Percentiles rank a stretch among this genome's conserved stretches.
These are phyloP conservation scores for Rhododendron ovatum DNA, from an alignment of 148 eudicot genomes.

Conservation along the genomic window DNA sequence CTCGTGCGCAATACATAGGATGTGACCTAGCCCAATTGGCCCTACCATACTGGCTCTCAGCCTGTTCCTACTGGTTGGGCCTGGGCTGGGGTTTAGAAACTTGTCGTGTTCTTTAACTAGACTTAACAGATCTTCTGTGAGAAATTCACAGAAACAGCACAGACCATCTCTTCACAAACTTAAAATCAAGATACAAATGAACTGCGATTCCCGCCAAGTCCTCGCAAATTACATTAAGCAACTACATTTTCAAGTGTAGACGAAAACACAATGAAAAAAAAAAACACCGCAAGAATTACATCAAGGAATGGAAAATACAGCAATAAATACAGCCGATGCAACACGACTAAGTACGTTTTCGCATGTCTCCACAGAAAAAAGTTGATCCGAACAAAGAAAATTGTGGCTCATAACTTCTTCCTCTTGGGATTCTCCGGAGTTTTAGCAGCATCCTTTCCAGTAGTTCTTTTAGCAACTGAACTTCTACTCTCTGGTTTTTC, in stretches of 20 bases:
- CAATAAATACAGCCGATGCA: too few relatives aligned
- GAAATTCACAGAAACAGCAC: not conserved
- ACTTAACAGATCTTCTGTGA: not conserved
- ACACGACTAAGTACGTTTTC: not conserved
- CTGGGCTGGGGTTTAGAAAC: not conserved
- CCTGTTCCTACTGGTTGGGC: not conserved
- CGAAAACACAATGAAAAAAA: not conserved
- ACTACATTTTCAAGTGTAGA: not conserved
- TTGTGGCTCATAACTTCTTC: conserved; percentile 36
- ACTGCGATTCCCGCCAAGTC: not conserved
- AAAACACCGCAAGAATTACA: not conserved
- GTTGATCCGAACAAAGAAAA: not conserved
- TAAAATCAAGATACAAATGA: not conserved
- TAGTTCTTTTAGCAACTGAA: conserved; percentile 32
- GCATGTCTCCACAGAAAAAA: too few relatives aligned
- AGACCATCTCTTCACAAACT: not conserved
- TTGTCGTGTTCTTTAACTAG: too few relatives aligned
- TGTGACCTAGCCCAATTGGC: not conserved
- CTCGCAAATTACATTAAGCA: not conserved
- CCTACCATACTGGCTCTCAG: not conserved
- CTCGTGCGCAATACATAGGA: not conserved
- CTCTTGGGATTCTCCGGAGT: conserved; percentile 54
- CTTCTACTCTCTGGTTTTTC: conserved; percentile 34
- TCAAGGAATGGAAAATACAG: too few relatives aligned
- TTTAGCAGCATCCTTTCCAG: conserved; percentile 38